phyloP scores from a whole-genome alignment of 2,329 filamentous ascomycete genomes.

The Cordyceps militaris region DNA sequence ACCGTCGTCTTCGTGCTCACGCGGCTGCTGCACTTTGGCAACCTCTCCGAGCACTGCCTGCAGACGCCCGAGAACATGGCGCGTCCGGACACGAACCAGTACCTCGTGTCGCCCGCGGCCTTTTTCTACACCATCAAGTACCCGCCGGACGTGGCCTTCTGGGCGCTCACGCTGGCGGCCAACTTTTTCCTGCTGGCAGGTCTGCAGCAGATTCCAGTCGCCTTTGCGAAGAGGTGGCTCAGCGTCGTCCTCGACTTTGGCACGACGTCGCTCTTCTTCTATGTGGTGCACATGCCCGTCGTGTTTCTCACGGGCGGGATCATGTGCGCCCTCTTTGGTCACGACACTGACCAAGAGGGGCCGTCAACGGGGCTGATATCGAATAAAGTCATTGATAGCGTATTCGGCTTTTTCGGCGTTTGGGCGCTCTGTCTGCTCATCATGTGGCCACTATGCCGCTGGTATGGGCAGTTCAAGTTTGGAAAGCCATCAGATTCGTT shows the following conservation, averaged over 20 bases:
- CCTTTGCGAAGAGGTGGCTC: constrained; percentile 22
- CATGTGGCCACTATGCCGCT: constrained; percentile 35
- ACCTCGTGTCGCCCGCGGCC: constrained; percentile 32
- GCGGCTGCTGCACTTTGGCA: constrained; percentile 34
- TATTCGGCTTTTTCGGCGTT: constrained; percentile 30
- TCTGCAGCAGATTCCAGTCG: constrained; percentile 28
- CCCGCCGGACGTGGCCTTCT: constrained; percentile 40
- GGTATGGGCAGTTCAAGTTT: constrained; percentile 38
- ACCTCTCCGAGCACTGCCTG: constrained; percentile 37
- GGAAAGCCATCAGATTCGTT: constrained; percentile 34
- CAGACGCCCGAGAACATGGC: constrained; percentile 30
- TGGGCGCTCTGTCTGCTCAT: constrained; percentile 30
- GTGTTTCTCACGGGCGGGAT: constrained; percentile 23
- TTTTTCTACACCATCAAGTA: constrained; percentile 43
- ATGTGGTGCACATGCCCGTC: constrained; percentile 32
- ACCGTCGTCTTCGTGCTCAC: constrained; percentile 34
- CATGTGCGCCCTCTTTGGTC: constrained; percentile 27
- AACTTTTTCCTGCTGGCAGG: constrained; percentile 33
- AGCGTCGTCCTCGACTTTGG: constrained; percentile 35
- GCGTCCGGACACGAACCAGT: constrained; percentile 30
- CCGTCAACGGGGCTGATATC: constrained; percentile 21
- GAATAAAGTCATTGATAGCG: constrained; percentile 28
- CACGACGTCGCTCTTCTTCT: constrained; percentile 41
- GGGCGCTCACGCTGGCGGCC: constrained; percentile 32
- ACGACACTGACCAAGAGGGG: constrained; percentile 23